phyloP scores from a whole-genome alignment of 768 basidiomycete species.

The Lactarius hengduanensis region DNA sequence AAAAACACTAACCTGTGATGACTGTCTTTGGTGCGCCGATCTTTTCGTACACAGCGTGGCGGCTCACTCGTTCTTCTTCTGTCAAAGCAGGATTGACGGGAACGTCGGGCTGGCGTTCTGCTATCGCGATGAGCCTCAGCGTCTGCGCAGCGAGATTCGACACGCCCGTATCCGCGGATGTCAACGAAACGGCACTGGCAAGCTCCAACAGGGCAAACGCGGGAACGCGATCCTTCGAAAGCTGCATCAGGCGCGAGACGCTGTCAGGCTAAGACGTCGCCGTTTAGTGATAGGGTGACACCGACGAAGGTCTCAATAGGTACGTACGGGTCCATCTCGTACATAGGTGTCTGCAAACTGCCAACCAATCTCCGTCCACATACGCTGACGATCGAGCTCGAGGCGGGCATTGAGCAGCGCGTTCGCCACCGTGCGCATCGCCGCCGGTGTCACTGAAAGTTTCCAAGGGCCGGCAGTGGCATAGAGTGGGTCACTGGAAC shows the following conservation, averaged over 20 bases:
- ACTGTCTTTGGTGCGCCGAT: slow-evolving; percentile 72
- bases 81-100: slow-evolving; percentile 49
- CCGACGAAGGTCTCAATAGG: neutral
- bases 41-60: slow-evolving; percentile 74
- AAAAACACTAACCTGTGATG: slow-evolving; percentile 54
- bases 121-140: slow-evolving; percentile 64
- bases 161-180: slow-evolving; percentile 64
- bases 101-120: slow-evolving; percentile 61
- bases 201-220: slow-evolving; percentile 72
- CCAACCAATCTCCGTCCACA: slow-evolving; percentile 59
- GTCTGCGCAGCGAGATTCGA: slow-evolving; percentile 68
- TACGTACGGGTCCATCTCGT: slow-evolving; percentile 18
- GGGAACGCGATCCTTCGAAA: slow-evolving; percentile 51
- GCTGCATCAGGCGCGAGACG: slow-evolving; percentile 50
- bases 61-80: slow-evolving; percentile 63
- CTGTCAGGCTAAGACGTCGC: slow-evolving; percentile 30
- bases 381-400: slow-evolving; percentile 59
- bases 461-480: slow-evolving; percentile 45
- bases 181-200: slow-evolving; percentile 66
- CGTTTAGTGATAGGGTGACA: neutral
- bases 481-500: slow-evolving; percentile 41
- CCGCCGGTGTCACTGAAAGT: slow-evolving; percentile 36
- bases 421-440: slow-evolving; percentile 48
- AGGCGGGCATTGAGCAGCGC: slow-evolving; percentile 59
- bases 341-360: slow-evolving; percentile 54